Conservation (phyloP, 129 eudicot genomes). For the Artemisia tridentata region DNA sequence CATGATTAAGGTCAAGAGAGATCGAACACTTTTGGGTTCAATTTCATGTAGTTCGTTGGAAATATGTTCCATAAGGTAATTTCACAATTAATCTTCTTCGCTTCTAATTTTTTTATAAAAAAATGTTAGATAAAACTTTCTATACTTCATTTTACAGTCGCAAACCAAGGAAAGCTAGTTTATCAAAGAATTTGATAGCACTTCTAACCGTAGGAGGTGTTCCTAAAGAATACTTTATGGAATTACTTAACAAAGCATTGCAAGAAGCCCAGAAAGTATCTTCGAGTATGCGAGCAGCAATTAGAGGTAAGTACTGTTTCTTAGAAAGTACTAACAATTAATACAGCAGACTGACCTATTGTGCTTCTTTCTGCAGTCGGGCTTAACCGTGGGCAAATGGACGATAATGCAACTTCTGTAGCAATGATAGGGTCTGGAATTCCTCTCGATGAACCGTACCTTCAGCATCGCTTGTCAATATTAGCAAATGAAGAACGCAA, state of each 20-base stretch:
- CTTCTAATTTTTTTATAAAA: neutral
- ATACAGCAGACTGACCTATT: slow-evolving; percentile 7
- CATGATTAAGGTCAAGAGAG: slow-evolving; percentile 73
- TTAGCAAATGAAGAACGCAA: slow-evolving; percentile 32
- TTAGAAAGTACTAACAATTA: neutral
- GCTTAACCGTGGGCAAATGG: slow-evolving; percentile 42
- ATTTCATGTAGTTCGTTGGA: slow-evolving; percentile 61
- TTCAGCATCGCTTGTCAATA: slow-evolving; percentile 26
- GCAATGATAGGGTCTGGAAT: slow-evolving; percentile 65
- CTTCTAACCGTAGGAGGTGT: slow-evolving; percentile 79
- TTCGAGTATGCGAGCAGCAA: slow-evolving; percentile 54
- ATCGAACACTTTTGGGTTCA: slow-evolving; percentile 31
- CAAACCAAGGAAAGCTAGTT: slow-evolving; percentile 44
- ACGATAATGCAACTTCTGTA: slow-evolving; percentile 47
- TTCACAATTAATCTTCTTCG: slow-evolving; percentile 8
- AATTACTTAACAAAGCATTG: slow-evolving; percentile 40
- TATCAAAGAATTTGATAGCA: slow-evolving; percentile 63
- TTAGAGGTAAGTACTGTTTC: slow-evolving; percentile 48
- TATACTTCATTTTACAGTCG: slow-evolving; percentile 42
- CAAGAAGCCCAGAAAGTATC: slow-evolving; percentile 47
- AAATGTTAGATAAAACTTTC: neutral
- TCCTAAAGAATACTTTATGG: slow-evolving; percentile 48
- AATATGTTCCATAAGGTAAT: slow-evolving; percentile 59
- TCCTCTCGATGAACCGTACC: slow-evolving; percentile 43
- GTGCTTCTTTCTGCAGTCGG: slow-evolving; percentile 50